phyloP scores from a whole-genome alignment of 2,329 filamentous ascomycete species.

The Xylariaceae sp. region DNA sequence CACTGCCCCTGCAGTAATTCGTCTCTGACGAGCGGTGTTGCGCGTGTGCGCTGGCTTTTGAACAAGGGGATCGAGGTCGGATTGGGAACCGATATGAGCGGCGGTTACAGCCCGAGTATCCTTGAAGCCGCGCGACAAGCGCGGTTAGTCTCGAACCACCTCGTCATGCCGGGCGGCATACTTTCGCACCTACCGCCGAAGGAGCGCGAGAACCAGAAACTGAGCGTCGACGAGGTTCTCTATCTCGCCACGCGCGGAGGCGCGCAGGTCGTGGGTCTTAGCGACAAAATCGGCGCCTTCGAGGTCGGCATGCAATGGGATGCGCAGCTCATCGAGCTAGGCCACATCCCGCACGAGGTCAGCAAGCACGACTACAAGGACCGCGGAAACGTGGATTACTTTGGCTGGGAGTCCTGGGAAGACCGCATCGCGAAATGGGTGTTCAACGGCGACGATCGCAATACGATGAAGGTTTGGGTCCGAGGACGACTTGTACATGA shows the following conservation, averaged over 20 bases:
- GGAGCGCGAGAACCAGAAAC: slow-evolving; percentile 49
- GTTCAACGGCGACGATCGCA: slow-evolving; percentile 87
- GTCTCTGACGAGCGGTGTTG: slow-evolving; percentile 72
- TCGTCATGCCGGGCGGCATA: slow-evolving; percentile 48
- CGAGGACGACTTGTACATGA: slow-evolving; percentile 74
- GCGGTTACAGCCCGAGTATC: slow-evolving; percentile 72
- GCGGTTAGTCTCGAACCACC: slow-evolving; percentile 67
- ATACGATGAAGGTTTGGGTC: slow-evolving; percentile 86
- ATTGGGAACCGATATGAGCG: slow-evolving; percentile 84
- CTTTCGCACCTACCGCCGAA: not conserved
- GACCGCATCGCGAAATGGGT: slow-evolving; percentile 91
- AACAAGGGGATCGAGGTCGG: slow-evolving; percentile 73
- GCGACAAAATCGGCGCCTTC: slow-evolving; percentile 69
- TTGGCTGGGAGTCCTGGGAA: slow-evolving; percentile 86
- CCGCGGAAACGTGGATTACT: slow-evolving; percentile 72
- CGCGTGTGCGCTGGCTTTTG: slow-evolving; percentile 68
- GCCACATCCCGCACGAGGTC: slow-evolving; percentile 41
- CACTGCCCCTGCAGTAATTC: slow-evolving; percentile 89
- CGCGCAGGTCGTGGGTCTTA: slow-evolving; percentile 72
- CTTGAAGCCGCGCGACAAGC: slow-evolving; percentile 71
- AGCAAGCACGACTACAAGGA: slow-evolving; percentile 31
- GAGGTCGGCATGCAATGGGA: slow-evolving; percentile 86
- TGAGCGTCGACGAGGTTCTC: slow-evolving; percentile 80
- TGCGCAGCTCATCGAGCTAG: slow-evolving; percentile 72
- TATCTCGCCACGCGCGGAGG: slow-evolving; percentile 87